phyloP scores from a whole-genome alignment of 441 rosid genomes.

The Erysimum cheiri region DNA sequence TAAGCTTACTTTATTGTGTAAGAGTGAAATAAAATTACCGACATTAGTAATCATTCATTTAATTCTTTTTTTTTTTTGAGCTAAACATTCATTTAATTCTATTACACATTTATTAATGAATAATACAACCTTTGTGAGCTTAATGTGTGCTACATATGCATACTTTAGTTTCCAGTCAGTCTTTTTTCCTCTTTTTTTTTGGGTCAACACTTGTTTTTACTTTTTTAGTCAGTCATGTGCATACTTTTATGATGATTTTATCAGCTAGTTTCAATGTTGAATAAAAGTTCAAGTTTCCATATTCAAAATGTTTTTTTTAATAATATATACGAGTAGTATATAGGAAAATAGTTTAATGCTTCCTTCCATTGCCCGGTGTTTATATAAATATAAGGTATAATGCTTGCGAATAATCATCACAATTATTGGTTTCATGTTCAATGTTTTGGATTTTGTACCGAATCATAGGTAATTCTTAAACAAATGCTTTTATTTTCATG shows the following conservation, averaged over 20 bases:
- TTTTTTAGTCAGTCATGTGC: conserved; percentile 29
- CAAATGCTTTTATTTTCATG: conserved; percentile 37
- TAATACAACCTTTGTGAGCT: neutral
- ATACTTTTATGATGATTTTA: conserved; percentile 32
- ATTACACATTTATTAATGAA: neutral
- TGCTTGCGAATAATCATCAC: conserved; percentile 45
- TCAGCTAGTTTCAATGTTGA: conserved; percentile 40
- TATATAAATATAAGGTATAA: conserved; percentile 32
- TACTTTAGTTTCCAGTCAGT: conserved; percentile 19
- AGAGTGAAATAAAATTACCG: conserved; percentile 2
- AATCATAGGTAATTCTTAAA: conserved; percentile 40
- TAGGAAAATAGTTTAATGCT: neutral
- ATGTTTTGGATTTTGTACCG: conserved; percentile 50
- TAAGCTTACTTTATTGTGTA: neutral
- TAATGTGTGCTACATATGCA: conserved; percentile 19
- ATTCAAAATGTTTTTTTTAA: conserved; percentile 8
- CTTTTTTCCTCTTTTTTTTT: neutral
- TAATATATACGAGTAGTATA: no score
- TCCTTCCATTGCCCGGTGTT: conserved; percentile 13
- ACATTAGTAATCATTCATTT: conserved; percentile 32
- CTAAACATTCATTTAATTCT: conserved; percentile 5
- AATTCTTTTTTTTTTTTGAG: no score
- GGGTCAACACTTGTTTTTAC: neutral
- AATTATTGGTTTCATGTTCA: conserved; percentile 51
- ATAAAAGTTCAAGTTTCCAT: conserved; percentile 35